Evolutionary conservation across 805 yeast species (phyloP).

Genomic region (Nakazawaea populi): DNA sequence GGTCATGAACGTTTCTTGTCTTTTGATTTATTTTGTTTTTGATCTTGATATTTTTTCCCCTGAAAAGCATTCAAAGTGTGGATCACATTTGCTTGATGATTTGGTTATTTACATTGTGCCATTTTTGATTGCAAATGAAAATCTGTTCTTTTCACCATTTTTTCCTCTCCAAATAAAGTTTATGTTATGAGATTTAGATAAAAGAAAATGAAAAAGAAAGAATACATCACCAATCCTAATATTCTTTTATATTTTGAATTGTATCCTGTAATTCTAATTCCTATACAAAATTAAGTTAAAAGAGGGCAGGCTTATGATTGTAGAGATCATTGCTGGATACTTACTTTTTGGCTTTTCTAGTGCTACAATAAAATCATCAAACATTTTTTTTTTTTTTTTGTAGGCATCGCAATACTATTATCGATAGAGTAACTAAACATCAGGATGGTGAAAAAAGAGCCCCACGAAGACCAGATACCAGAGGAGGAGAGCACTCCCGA

Average conservation of each 20-base stretch:
- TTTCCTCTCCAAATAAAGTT: not conserved
- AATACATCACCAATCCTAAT: not conserved
- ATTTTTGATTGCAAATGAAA: not conserved
- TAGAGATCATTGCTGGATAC: too few relatives aligned
- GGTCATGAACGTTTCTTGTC: not conserved
- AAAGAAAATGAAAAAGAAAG: constrained; percentile 1
- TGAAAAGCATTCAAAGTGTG: not conserved
- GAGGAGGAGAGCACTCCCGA: not conserved
- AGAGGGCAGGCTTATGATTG: too few relatives aligned
- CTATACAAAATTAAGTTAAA: too few relatives aligned
- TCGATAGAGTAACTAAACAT: too few relatives aligned
- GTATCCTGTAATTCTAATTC: too few relatives aligned
- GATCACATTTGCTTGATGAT: not conserved
- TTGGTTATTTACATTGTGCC: not conserved
- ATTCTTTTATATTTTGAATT: not conserved
- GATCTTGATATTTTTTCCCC: not conserved
- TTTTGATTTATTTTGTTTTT: constrained; percentile 2
- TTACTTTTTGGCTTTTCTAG: too few relatives aligned
- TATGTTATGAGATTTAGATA: constrained; percentile 13
- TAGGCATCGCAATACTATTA: not conserved
- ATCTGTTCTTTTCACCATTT: not conserved
- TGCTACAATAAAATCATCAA: too few relatives aligned
- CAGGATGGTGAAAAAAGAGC: constrained; percentile 1
- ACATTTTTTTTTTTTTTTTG: not conserved
- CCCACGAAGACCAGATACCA: not conserved